Percentiles rank a stretch among this genome's conserved stretches.
These are phyloP conservation scores for Evernia prunastri DNA, from an alignment of 495 filamentous ascomycete genomes.

Conservation along the genomic window DNA sequence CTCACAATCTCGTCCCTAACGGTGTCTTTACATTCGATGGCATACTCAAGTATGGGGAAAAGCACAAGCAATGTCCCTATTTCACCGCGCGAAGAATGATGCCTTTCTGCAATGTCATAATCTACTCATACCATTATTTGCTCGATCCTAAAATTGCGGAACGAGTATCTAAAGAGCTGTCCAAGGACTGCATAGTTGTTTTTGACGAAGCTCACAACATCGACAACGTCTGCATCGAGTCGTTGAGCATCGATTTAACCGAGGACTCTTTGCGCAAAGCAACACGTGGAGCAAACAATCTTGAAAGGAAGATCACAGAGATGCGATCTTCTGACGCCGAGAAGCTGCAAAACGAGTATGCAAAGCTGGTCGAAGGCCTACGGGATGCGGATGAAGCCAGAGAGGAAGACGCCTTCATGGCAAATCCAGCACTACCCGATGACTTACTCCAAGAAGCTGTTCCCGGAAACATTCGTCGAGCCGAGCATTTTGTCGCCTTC, in stretches of 20 bases:
- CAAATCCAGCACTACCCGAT: constrained; percentile 82
- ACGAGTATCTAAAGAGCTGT: constrained; percentile 89
- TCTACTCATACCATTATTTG: constrained; percentile 98
- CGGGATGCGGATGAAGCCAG: constrained; percentile 79
- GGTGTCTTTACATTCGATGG: constrained; percentile 96
- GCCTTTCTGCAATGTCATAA: constrained; percentile 98
- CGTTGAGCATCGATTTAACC: constrained; percentile 90
- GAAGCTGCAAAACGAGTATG: constrained; percentile 90
- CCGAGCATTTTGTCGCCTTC: constrained; percentile 95
- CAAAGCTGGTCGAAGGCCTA: constrained; percentile 90
- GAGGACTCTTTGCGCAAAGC: constrained; percentile 89
- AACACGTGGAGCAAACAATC: constrained; percentile 77
- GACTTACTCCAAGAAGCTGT: constrained; percentile 88
- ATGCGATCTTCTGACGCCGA: constrained; percentile 89
- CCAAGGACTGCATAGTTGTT: constrained; percentile 97
- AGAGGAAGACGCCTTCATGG: constrained; percentile 93
- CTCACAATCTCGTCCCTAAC: constrained; percentile 85
- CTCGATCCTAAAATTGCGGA: constrained; percentile 98
- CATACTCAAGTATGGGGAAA: constrained; percentile 77
- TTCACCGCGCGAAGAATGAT: constrained; percentile 97
- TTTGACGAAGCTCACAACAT: constrained; percentile 99
- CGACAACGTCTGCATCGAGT: constrained; percentile 99
- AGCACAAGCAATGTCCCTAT: constrained; percentile 96
- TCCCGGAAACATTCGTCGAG: constrained; percentile 90
- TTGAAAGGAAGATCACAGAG: constrained; percentile 83